Conservation (phyloP, 352 stramenopile genomes). For the Phytophthora ramorum region DNA sequence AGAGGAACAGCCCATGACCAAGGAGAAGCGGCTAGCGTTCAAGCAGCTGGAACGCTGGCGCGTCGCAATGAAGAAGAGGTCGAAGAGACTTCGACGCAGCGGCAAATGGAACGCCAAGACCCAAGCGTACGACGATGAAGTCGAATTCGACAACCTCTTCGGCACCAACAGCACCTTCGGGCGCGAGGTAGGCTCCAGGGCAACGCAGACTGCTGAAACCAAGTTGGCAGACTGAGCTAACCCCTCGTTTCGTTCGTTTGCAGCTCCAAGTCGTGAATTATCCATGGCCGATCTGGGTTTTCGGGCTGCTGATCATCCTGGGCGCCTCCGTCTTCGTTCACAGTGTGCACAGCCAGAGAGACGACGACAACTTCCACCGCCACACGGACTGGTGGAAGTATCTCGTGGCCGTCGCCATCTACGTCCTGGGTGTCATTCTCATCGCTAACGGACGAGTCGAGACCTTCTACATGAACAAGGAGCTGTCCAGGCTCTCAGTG, state of each 20-base stretch:
- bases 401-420: conserved; percentile 61
- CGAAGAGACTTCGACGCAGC: conserved; percentile 15
- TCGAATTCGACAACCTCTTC: conserved; percentile 49
- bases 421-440: conserved; percentile 48
- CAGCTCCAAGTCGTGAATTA: conserved; percentile 68
- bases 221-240: conserved; percentile 1
- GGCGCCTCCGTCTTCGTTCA: conserved; percentile 65
- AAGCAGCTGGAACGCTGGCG: conserved; percentile 51
- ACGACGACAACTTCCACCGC: conserved; percentile 13
- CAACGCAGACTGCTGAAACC: not conserved
- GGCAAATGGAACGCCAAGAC: conserved; percentile 34
- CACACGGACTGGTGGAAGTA: conserved; percentile 74
- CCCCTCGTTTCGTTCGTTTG: conserved; percentile 2
- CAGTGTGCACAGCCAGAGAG: conserved; percentile 45
- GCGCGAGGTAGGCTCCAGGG: conserved; percentile 25
- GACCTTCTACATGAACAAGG: conserved; percentile 67
- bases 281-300: conserved; percentile 64
- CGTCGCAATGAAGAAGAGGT: conserved; percentile 39
- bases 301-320: conserved; percentile 58
- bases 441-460: conserved; percentile 66
- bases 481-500: conserved; percentile 43
- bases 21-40: conserved; percentile 43
- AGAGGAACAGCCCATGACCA: conserved; percentile 42
- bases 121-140: conserved; percentile 31
- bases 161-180: conserved; percentile 30